Base-by-base conservation (phyloP, 257 asterid genomes). In the Ilex aquifolium region DNA sequence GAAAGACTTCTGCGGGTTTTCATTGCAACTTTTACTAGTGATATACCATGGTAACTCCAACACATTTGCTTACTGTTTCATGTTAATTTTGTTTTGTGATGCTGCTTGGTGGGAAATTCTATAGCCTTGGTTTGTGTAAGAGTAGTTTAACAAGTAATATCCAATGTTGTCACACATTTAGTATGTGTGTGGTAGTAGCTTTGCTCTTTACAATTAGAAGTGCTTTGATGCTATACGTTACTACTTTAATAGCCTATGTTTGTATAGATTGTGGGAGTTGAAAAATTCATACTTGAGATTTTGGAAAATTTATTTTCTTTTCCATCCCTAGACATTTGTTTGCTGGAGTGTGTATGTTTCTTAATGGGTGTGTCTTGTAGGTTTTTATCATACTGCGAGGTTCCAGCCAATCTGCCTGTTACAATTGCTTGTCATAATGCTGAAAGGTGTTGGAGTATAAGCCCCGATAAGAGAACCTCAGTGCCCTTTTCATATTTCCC, bases 371-470 rank as follows among this genome's bases (percentile, higher is more conserved):
- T 40, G 54, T 0, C 67, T 31, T 79, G 71, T 60, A 90, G 97
- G 97, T 90, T 90, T 71, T 72, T 87, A 46, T 76, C 84, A 58
- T 79, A 77, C 74, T 87, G 95, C 55, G 71, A 76, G 80, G 80
- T 90, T 75, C 95, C 97, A 55, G 58, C 72, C 59, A 71, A 77
- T 76, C 83, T 90, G 59, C 86, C 92, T 10, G 80, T 90, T 60
- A 87, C 97, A 46, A 80, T 90, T 69, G 95, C 95, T 68, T 87
- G 95, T 72, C 97, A 90, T 74, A 82, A 65, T 76, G 69, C 85
- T 67, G 95, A 87, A 68, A 74, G 80, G 77, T 85, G 97, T 73
- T 90, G 97, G 97, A 85, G 82, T 71, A 55, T 74, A 17, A 83
- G 73, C 73, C 83, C 88, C 58, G 84, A 79, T 68, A 76, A 79